Conservation (phyloP, 164 flowering plant genomes). For the Warburgia ugandensis region DNA sequence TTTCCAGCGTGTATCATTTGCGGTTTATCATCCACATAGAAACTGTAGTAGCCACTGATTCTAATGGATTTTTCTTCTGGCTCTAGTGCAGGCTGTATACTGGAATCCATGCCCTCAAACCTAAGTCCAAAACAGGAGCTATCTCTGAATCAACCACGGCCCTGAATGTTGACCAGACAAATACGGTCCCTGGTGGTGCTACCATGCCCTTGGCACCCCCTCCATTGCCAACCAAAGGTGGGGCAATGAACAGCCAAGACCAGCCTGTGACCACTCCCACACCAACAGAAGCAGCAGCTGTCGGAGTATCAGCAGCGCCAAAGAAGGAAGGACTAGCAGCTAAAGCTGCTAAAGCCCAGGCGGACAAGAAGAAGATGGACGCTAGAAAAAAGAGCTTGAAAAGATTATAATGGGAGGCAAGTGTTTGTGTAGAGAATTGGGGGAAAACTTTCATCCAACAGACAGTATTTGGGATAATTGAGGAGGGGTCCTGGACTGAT, state of each 20-base stretch:
- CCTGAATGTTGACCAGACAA: slow-evolving; percentile 68
- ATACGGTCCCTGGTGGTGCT: slow-evolving; percentile 19
- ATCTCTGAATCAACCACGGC: slow-evolving; percentile 79
- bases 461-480: not conserved
- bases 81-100: slow-evolving; percentile 82
- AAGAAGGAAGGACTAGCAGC: slow-evolving; percentile 38
- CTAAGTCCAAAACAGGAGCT: slow-evolving; percentile 69
- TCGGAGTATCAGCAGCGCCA: slow-evolving; percentile 24
- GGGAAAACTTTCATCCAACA: not conserved
- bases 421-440: not conserved
- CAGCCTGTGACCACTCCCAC: slow-evolving; percentile 19
- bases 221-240: slow-evolving; percentile 26
- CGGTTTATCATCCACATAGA: too few relatives aligned
- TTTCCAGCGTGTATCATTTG: too few relatives aligned
- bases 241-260: slow-evolving; percentile 32
- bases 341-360: slow-evolving; percentile 39
- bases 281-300: slow-evolving; percentile 15
- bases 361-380: slow-evolving; percentile 94
- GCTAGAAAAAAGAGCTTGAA: slow-evolving; percentile 96
- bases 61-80: too few relatives aligned
- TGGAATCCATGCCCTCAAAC: slow-evolving; percentile 80
- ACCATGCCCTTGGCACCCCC: slow-evolving; percentile 22
- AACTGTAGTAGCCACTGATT: too few relatives aligned
- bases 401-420: slow-evolving; percentile 54
- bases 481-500: not conserved